These are phyloP conservation scores for Malania oleifera DNA, from an alignment of 164 flowering plant species.

Conservation along the genomic window DNA sequence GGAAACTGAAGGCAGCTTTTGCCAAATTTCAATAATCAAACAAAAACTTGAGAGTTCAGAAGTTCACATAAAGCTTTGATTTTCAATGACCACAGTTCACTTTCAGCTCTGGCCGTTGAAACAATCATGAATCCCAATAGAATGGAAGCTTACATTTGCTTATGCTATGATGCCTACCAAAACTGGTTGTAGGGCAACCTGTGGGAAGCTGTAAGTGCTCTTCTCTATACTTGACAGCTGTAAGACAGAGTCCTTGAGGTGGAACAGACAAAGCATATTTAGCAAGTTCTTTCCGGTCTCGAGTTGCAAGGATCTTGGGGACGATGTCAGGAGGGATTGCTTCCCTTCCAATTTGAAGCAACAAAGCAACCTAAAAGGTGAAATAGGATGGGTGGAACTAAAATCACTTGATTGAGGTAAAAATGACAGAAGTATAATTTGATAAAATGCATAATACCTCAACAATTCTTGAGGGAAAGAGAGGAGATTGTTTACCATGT, in stretches of 20 bases:
- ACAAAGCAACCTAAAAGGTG: slow-evolving; percentile 59
- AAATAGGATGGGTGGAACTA: neutral
- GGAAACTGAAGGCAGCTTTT: too few species aligned
- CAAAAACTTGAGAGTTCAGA: too few species aligned
- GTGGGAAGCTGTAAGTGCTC: slow-evolving; percentile 53
- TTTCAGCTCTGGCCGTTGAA: too few species aligned
- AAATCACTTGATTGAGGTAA: neutral
- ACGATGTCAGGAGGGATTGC: slow-evolving; percentile 79
- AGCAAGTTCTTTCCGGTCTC: slow-evolving; percentile 78
- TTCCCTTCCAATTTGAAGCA: slow-evolving; percentile 83
- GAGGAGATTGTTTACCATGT: slow-evolving; percentile 52
- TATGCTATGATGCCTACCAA: slow-evolving; percentile 59
- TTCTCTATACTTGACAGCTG: slow-evolving; percentile 53
- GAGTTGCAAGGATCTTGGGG: slow-evolving; percentile 53
- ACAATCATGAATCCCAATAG: slow-evolving; percentile 32
- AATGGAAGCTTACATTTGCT: slow-evolving; percentile 69
- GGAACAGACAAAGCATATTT: slow-evolving; percentile 58
- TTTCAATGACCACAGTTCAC: too few species aligned
- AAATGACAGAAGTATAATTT: neutral
- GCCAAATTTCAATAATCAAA: too few species aligned
- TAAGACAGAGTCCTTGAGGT: slow-evolving; percentile 78
- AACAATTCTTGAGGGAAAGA: neutral
- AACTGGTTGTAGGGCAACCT: slow-evolving; percentile 46
- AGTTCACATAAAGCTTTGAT: too few species aligned
- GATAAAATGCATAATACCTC: neutral